phyloP scores from a whole-genome alignment of 2,329 filamentous ascomycete species.

The Eutypa lata region DNA sequence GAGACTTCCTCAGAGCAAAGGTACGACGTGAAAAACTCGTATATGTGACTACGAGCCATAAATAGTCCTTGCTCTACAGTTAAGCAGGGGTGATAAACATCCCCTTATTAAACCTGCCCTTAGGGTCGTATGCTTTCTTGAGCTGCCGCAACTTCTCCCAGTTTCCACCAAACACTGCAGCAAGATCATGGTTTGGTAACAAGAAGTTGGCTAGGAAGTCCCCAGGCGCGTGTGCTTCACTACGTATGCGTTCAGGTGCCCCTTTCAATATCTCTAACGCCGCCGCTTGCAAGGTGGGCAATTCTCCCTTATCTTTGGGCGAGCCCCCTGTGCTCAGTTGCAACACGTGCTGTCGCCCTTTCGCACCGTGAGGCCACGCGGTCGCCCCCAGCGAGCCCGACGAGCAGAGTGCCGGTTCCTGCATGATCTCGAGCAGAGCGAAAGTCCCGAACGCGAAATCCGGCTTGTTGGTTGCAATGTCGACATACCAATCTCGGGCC shows the following conservation, averaged over 20 bases:
- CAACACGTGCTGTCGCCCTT: conserved; percentile 1
- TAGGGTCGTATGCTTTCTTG: background rate
- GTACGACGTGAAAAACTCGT: too few species aligned
- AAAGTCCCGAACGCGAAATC: conserved; percentile 1
- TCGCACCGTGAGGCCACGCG: background rate
- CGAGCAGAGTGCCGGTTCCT: conserved; percentile 1
- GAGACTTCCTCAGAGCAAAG: too few species aligned
- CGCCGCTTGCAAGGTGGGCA: background rate
- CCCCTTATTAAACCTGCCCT: conserved; percentile 1
- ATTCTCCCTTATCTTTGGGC: background rate
- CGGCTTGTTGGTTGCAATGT: background rate
- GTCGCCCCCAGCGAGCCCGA: background rate
- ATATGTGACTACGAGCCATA: too few species aligned
- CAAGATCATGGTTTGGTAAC: background rate
- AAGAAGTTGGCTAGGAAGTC: conserved; percentile 1
- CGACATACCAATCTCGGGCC: conserved; percentile 1
- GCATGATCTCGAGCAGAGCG: conserved; percentile 1
- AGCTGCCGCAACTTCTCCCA: background rate
- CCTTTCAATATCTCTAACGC: background rate
- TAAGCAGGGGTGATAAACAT: background rate
- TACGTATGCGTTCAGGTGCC: background rate
- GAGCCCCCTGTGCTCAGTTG: conserved; percentile 1
- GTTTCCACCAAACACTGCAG: background rate
- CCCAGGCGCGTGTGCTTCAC: background rate
- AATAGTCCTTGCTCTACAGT: background rate